Evolutionary conservation across 2,329 filamentous ascomycete species (phyloP), one percentile per base, ranked within the genome.

Genomic region (Anthostomella pinea): DNA sequence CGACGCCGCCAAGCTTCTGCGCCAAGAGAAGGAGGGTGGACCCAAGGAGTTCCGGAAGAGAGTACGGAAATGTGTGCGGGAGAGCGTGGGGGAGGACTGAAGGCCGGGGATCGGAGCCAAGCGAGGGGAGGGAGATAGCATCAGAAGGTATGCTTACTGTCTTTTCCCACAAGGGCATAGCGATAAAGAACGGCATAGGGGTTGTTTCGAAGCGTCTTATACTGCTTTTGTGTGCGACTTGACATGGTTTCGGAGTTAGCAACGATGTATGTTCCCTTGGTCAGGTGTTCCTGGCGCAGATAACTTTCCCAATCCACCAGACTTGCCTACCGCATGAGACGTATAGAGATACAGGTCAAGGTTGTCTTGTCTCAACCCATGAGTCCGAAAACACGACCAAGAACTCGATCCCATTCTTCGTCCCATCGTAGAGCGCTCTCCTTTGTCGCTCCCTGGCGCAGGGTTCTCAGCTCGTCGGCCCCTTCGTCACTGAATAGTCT

Each of bases 351-450:
- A n/a, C n/a, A n/a, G n/a, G n/a, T n/a, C n/a, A n/a, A 16, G 14
- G 19, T 33, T 24, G 14, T 7, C 19, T 10, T 14, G 33, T 13
- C 33, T 51, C 31, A 53, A 13, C 53, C 52, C 3, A 59, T 54
- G 18, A 77, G 54, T 1, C 73, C 81, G 35, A 96, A 73, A 4
- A 95, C 64, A 30, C 73, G 76, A 8, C 84, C 87, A 6, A 90
- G 85, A 28, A 95, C 81, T 8, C 77, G 73, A 68, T 94, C 81
- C 93, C 93, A 98, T 59, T 96, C 89, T 49, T 89, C 85, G 52
- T 94, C 84, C 93, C 93, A 98, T 29, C 91, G 75, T 38, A 83
- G 70, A 27, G 70, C 70, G 22, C 87, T 87, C 61, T 97, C 90
- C 45, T 74, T 68, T 19, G 81, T 60, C 2, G 90, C 90, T 0